phyloP scores from a whole-genome alignment of 2,329 filamentous ascomycete species.

The Colletotrichum falcatum region DNA sequence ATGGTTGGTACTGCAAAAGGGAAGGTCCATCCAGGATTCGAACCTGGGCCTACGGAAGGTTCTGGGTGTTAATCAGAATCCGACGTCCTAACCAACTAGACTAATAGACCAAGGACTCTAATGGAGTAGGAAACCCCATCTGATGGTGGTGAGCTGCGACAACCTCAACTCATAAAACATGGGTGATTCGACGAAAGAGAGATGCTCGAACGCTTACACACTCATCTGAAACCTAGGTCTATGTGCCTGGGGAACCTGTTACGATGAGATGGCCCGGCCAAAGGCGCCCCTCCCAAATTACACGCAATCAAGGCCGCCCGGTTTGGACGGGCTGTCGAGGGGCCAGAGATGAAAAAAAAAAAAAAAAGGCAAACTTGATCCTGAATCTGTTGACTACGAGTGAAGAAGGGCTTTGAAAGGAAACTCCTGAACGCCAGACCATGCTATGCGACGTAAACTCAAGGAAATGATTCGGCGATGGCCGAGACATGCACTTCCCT shows the following conservation, averaged over 20 bases:
- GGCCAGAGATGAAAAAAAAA: background rate
- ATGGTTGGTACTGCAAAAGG: background rate
- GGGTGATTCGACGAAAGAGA: fast-evolving
- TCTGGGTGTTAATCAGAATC: slow-evolving; percentile 31
- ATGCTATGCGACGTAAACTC: slow-evolving; percentile 34
- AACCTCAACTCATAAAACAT: background rate
- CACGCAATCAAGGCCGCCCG: background rate
- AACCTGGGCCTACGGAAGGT: slow-evolving; percentile 40
- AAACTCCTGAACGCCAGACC: slow-evolving; percentile 37
- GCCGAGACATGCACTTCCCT: slow-evolving; percentile 4
- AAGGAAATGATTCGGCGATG: slow-evolving; percentile 13
- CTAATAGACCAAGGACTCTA: slow-evolving; percentile 22
- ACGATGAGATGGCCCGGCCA: background rate
- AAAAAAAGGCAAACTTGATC: background rate
- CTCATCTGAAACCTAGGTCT: no score
- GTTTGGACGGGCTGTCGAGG: background rate
- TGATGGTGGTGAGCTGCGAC: fast-evolving
- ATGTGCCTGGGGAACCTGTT: background rate
- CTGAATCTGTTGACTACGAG: background rate
- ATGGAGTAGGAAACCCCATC: fast-evolving
- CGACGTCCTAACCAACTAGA: slow-evolving; percentile 42
- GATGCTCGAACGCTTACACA: no score
- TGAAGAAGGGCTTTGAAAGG: slow-evolving; percentile 1
- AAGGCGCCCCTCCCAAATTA: background rate
- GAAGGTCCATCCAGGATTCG: slow-evolving; percentile 40